A percentile compares a stretch with the other conserved stretches of the same genome.
Conservation (phyloP, 2,329 filamentous ascomycete genomes). For the Coleophoma eucalyptorum region DNA sequence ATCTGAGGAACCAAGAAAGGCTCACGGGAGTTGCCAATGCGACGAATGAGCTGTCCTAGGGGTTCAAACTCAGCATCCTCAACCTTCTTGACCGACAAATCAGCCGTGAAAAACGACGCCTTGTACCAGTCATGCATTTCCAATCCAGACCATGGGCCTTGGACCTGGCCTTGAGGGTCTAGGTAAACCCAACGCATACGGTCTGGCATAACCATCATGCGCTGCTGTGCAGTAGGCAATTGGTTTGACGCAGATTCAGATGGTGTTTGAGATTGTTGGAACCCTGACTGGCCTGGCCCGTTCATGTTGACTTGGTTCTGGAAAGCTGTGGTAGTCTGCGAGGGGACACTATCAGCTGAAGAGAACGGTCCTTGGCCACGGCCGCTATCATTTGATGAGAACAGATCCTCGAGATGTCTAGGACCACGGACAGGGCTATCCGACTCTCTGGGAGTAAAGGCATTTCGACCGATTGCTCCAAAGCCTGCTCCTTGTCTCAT, state of each 20-base stretch:
- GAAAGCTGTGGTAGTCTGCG: slow-evolving; percentile 18
- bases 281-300: slow-evolving; percentile 14
- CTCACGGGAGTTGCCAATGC: slow-evolving; percentile 95
- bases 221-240: slow-evolving; percentile 64
- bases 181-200: slow-evolving; percentile 98
- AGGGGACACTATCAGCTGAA: slow-evolving; percentile 18
- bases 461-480: slow-evolving; percentile 62
- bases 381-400: slow-evolving; percentile 19
- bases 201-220: slow-evolving; percentile 98
- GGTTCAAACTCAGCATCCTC: slow-evolving; percentile 95
- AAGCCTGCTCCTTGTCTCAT: slow-evolving; percentile 59
- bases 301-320: slow-evolving; percentile 17
- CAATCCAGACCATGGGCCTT: slow-evolving; percentile 91
- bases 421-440: slow-evolving; percentile 55
- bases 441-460: slow-evolving; percentile 53
- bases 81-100: slow-evolving; percentile 89
- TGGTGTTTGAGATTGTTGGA: slow-evolving; percentile 25
- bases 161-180: slow-evolving; percentile 86
- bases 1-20: slow-evolving; percentile 98
- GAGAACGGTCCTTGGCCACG: slow-evolving; percentile 20
- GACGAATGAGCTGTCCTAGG: slow-evolving; percentile 86
- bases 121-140: slow-evolving; percentile 99
- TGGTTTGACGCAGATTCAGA: slow-evolving; percentile 59
- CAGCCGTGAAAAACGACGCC: slow-evolving; percentile 93
- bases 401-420: slow-evolving; percentile 53